Percentiles rank a stretch among this genome's conserved stretches.
phyloP scores from a whole-genome alignment of 805 yeast genomes.

The Metschnikowia orientalis region DNA sequence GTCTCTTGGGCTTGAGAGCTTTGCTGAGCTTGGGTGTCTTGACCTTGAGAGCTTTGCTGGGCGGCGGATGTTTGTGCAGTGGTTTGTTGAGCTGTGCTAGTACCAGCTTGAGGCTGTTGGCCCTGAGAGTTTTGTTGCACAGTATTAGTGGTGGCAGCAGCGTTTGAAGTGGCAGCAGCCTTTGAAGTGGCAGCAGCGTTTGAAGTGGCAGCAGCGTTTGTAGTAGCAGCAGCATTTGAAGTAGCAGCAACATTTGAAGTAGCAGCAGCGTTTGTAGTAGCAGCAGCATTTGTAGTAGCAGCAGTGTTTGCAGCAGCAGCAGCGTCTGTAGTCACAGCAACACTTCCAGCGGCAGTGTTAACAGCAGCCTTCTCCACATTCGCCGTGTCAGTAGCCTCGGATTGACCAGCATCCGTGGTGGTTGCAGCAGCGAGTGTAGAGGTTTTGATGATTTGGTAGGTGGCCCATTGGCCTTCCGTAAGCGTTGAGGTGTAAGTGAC shows the following conservation, averaged over 20 bases:
- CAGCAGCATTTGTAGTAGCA: conserved; percentile 12
- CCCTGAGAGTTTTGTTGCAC: background rate
- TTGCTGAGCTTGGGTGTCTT: background rate
- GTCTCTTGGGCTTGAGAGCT: background rate
- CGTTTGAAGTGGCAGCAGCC: conserved; percentile 13
- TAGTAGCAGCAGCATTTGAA: conserved; percentile 7
- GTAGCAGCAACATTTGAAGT: conserved; percentile 10
- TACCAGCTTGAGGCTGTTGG: too few relatives aligned
- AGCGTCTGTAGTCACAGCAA: conserved; percentile 5
- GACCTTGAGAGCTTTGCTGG: too few relatives aligned
- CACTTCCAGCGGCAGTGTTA: too few relatives aligned
- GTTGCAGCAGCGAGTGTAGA: conserved; percentile 14
- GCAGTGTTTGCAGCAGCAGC: conserved; percentile 21
- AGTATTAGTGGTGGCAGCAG: background rate
- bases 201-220: conserved; percentile 8
- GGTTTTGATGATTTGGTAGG: conserved; percentile 35
- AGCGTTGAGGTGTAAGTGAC: conserved; percentile 47
- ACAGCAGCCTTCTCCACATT: background rate
- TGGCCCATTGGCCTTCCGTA: conserved; percentile 27
- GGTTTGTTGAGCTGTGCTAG: too few relatives aligned
- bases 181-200: conserved; percentile 15
- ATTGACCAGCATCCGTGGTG: conserved; percentile 9
- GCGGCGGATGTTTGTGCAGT: too few relatives aligned
- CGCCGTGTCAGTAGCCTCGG: conserved; percentile 4
- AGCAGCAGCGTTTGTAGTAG: conserved; percentile 12